phyloP scores from a whole-genome alignment of 176 grass and related monocot species.

The Pharus latifolius region DNA sequence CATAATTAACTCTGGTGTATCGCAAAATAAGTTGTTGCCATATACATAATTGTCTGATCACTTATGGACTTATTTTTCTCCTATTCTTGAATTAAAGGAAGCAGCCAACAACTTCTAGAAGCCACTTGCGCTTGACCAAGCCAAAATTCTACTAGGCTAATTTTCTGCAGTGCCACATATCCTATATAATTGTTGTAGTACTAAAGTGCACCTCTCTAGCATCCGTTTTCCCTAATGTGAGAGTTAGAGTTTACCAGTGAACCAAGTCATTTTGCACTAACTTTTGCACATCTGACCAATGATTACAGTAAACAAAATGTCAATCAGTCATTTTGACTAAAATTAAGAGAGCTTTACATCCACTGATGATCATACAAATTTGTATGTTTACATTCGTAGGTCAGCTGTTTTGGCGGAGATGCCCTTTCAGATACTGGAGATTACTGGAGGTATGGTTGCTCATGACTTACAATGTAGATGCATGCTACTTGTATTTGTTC shows the following conservation, averaged over 20 bases:
- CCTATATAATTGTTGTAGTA: neutral
- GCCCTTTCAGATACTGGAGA: constrained; percentile 60
- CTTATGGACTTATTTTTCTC: neutral
- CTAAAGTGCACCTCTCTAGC: neutral
- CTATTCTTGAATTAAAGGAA: neutral
- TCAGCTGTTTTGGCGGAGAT: constrained; percentile 72
- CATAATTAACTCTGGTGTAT: neutral
- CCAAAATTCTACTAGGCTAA: neutral
- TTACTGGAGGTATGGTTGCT: constrained; percentile 46
- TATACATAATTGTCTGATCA: neutral
- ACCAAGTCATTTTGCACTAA: neutral
- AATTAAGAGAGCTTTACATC: neutral
- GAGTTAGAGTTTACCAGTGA: neutral
- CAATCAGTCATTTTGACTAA: neutral
- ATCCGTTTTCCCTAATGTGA: neutral
- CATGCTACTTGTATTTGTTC: neutral
- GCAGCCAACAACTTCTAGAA: neutral
- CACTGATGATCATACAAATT: no score
- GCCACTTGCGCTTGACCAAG: neutral
- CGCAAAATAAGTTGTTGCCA: neutral
- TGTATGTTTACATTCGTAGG: constrained; percentile 33
- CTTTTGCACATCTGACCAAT: neutral
- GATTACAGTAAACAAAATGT: neutral
- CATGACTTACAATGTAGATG: neutral
- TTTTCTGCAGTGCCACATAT: neutral